phyloP scores from a whole-genome alignment of 495 filamentous ascomycete species.

The Lepidopterella palustris region DNA sequence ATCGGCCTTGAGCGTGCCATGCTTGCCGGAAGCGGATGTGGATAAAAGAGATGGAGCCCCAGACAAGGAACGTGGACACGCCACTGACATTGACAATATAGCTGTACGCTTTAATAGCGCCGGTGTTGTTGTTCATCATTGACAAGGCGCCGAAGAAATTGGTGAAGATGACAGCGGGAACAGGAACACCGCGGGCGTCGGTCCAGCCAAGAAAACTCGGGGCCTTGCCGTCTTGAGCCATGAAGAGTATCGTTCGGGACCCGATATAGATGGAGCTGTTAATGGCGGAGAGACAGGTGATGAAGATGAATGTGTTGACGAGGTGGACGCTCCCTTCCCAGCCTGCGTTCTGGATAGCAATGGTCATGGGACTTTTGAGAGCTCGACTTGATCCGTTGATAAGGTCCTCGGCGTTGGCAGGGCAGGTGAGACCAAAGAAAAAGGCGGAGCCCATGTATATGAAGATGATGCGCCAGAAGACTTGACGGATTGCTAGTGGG shows the following conservation, averaged over 20 bases:
- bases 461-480: constrained; percentile 44
- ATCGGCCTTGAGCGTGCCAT: constrained; percentile 56
- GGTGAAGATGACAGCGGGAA: constrained; percentile 62
- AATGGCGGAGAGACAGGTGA: constrained; percentile 32
- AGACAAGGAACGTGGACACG: constrained; percentile 59
- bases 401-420: constrained; percentile 20
- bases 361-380: constrained; percentile 29
- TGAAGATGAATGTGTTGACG: constrained; percentile 32
- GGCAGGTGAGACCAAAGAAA: constrained; percentile 30
- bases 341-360: constrained; percentile 29
- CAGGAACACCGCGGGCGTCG: constrained; percentile 30
- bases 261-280: constrained; percentile 30
- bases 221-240: constrained; percentile 30
- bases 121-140: constrained; percentile 15
- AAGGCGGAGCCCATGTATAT: constrained; percentile 30
- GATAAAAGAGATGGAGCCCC: constrained; percentile 60
- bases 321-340: constrained; percentile 21
- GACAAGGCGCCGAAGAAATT: constrained; percentile 42
- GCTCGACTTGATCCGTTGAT: constrained; percentile 13
- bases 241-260: constrained; percentile 28
- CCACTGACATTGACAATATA: constrained; percentile 65
- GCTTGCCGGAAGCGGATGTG: constrained; percentile 70
- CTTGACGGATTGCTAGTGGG: constrained; percentile 40
- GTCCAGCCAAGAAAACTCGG: constrained; percentile 32
- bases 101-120: constrained; percentile 36